Base-by-base conservation (phyloP, 2,329 filamentous ascomycete species). In the Sporothrix brasiliensis region DNA sequence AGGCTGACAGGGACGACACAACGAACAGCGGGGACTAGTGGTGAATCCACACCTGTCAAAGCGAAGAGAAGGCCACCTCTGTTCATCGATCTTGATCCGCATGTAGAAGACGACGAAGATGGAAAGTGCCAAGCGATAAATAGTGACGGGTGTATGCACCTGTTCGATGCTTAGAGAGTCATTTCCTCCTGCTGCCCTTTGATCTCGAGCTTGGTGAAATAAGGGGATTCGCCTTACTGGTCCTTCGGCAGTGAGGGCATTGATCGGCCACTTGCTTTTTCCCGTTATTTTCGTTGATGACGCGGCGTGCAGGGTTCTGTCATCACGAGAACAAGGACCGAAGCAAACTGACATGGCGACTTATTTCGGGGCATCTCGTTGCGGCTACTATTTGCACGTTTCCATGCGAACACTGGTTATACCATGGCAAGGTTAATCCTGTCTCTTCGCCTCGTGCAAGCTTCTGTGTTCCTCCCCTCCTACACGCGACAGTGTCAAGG, bases 251-350 rank as follows among this genome's bases (percentile, higher is more conserved):
- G 4, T 39, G n/a, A 14, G 30, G 54, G n/a, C 19, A 13, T 21
- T 3, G 5, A 58, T 10, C 30, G 30, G 30, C 14, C 16, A 3
- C 47, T n/a, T 67, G n/a, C 30, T 56, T n/a, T 34, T 54, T 54
- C 30, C 49, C 30, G 30, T 13, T 54, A 53, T 27, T 14, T n/a
- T 19, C 19, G 3, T 34, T 49, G 66, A 68, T 68, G 66, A 68
- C 66, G 66, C 66, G 66, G 66, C 66, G 52, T 49, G 50, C 52
- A 49, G 39, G 52, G 52, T 7, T 47, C 44, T 44, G 14, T 19
- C 58, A 63, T 3, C 9, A 24, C 9, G 58, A 63, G 39, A 44
- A 63, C 27, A 63, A 63, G 39, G 39, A 5, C 16, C 52, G 24
- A 54, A 30, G n/a, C 24, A 54, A 7, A 13, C 3, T 10, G n/a